Conservation (phyloP, 192 early-diverging fungal genomes). For the Endogone sp. region DNA sequence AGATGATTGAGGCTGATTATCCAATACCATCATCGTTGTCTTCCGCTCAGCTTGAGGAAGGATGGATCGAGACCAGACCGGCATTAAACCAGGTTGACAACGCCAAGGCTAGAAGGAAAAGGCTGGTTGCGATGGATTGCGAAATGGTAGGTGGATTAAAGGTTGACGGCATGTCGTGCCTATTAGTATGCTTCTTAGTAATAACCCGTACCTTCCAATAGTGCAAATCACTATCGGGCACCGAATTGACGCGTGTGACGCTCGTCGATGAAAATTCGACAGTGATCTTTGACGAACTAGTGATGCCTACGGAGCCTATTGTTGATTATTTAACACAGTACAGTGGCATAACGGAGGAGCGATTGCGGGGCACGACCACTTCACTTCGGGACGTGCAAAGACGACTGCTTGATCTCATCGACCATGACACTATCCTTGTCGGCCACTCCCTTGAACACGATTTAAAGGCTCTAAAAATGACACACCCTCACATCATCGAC, state of each 20-base stretch:
- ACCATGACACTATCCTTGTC: constrained; percentile 41
- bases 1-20: constrained; percentile 35
- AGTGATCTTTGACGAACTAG: constrained; percentile 43
- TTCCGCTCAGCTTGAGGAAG: constrained; percentile 17
- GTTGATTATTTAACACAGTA: constrained; percentile 52
- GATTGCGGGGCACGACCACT: constrained; percentile 32
- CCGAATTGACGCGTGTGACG: constrained; percentile 47
- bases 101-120: constrained; percentile 11
- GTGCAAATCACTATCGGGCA: constrained; percentile 22
- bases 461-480: constrained; percentile 56
- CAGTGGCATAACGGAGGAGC: constrained; percentile 49
- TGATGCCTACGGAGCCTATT: constrained; percentile 47
- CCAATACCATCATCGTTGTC: constrained; percentile 34
- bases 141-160: constrained; percentile 45
- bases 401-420: constrained; percentile 32
- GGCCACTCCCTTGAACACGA: constrained; percentile 68
- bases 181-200: not conserved
- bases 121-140: constrained; percentile 54
- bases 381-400: constrained; percentile 43
- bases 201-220: not conserved
- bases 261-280: constrained; percentile 36
- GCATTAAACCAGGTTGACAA: constrained; percentile 7
- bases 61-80: constrained; percentile 43
- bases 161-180: not conserved
- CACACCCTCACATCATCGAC: constrained; percentile 61